Evolutionary conservation across 345 rosid genomes (phyloP).

Genomic region (rapeseed (Brassica napus)): DNA sequence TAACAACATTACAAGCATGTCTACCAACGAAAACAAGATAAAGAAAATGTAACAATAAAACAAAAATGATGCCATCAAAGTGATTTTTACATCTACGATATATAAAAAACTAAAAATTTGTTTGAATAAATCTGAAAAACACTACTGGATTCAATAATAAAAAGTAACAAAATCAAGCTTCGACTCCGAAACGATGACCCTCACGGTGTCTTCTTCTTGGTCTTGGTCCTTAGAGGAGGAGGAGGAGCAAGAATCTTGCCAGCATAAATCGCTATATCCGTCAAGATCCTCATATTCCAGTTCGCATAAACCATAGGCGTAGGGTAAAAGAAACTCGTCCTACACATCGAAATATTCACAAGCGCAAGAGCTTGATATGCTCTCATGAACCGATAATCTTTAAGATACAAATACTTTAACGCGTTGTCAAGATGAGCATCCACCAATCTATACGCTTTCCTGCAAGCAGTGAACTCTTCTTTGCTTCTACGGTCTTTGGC

Average conservation of each 20-base stretch:
- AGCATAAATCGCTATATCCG: conserved; percentile 40
- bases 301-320: conserved; percentile 42
- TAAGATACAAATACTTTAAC: conserved; percentile 33
- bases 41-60: conserved; percentile 6
- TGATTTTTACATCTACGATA: neutral
- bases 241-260: conserved; percentile 36
- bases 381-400: conserved; percentile 41
- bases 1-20: neutral
- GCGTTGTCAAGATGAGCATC: conserved; percentile 41
- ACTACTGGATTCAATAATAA: neutral
- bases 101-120: neutral
- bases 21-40: neutral
- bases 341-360: conserved; percentile 35
- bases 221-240: conserved; percentile 27
- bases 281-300: conserved; percentile 42
- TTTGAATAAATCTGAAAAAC: conserved; percentile 9
- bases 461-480: conserved; percentile 30
- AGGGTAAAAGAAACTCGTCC: conserved; percentile 37
- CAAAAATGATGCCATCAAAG: neutral
- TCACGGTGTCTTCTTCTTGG: conserved; percentile 17
- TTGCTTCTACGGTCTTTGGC: conserved; percentile 26
- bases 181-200: neutral
- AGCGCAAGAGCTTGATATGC: conserved; percentile 43
- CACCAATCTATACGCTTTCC: conserved; percentile 36
- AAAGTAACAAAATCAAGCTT: neutral